Evolutionary conservation across 352 stramenopile species (phyloP), one percentile per base, ranked within the genome.

Genomic region (Phytophthora pini): DNA sequence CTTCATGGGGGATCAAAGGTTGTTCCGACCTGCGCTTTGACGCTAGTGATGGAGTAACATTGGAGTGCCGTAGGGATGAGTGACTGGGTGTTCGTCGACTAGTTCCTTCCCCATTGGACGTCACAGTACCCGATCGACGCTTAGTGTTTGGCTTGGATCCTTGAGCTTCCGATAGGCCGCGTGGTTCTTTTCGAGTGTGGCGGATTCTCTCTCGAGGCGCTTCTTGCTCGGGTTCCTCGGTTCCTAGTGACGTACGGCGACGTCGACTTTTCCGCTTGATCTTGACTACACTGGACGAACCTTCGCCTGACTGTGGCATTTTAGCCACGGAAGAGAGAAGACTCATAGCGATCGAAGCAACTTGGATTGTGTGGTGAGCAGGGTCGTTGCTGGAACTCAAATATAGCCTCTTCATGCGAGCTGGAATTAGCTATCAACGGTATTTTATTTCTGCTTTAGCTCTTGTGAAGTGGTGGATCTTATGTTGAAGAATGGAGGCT

Each of bases 221-320:
- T 49, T 61, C 59, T 29, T 47, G 45, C 13, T 51, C 49, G 3
- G 22, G 15, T 2, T 58, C 65, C 45, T 69, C 50, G 22, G 43
- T 36, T 10, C 11, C 38, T 7, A 41, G n/a, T 41, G 47, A 15
- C 0, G 51, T 47, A 5, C 62, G 56, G 36, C 34, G 40, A 1
- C 64, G 68, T 29, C 66, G 29, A 60, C 57, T 74, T 36, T 80
- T 79, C n/a, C 61, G 45, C 32, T 65, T 68, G 12, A 53, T 57
- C 53, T 72, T 72, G 45, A 11, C 22, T 12, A 26, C 38, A 49
- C 12, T 24, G 1, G 40, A 52, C 34, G 43, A 52, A 34, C 22
- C 15, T 27, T 68, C 67, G 5, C 31, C 32, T 4, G 50, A 57
- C 31, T 34, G 15, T 5, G 54, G 26, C 43, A 59, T 27, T 36